These are phyloP conservation scores for Globisporangium apiculatum DNA, from an alignment of 352 stramenopile genomes.

Conservation along the genomic window DNA sequence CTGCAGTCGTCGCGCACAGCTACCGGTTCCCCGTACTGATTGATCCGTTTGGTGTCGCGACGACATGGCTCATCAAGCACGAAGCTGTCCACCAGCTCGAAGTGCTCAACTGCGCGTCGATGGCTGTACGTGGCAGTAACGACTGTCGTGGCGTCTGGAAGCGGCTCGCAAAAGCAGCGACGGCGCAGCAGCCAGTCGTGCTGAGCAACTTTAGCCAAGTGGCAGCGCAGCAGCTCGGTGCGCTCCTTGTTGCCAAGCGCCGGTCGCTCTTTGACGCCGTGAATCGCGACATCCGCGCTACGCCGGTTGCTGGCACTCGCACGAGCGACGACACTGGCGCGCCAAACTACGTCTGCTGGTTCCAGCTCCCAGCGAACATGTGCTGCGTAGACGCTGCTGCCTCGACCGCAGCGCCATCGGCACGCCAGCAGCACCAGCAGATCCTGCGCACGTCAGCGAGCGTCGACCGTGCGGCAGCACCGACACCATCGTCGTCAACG, in stretches of 20 bases:
- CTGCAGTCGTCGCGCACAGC: constrained; percentile 25
- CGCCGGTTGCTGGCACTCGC: constrained; percentile 6
- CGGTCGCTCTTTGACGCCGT: constrained; percentile 34
- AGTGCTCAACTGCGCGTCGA: constrained; percentile 3
- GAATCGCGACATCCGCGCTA: constrained; percentile 35
- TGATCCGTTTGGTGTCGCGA: constrained; percentile 48
- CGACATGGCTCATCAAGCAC: constrained; percentile 41
- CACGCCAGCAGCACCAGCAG: not conserved
- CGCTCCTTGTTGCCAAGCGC: constrained; percentile 39
- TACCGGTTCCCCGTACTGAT: constrained; percentile 50
- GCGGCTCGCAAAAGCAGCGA: constrained; percentile 26
- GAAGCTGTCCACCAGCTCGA: constrained; percentile 9
- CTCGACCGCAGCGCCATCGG: not conserved
- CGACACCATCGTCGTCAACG: not conserved
- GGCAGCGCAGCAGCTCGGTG: constrained; percentile 18
- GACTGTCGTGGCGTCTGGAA: constrained; percentile 26
- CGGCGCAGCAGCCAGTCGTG: constrained; percentile 32
- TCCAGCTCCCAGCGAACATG: constrained; percentile 4
- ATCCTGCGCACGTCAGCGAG: not conserved
- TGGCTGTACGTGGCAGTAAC: constrained; percentile 11
- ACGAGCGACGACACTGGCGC: not conserved
- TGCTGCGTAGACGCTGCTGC: not conserved
- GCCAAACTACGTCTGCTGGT: constrained; percentile 6
- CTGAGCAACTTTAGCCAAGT: constrained; percentile 31
- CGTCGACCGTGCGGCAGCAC: not conserved